These are phyloP conservation scores for Sarocladium strictum DNA, from an alignment of 2,329 filamentous ascomycete species.

Conservation along the genomic window DNA sequence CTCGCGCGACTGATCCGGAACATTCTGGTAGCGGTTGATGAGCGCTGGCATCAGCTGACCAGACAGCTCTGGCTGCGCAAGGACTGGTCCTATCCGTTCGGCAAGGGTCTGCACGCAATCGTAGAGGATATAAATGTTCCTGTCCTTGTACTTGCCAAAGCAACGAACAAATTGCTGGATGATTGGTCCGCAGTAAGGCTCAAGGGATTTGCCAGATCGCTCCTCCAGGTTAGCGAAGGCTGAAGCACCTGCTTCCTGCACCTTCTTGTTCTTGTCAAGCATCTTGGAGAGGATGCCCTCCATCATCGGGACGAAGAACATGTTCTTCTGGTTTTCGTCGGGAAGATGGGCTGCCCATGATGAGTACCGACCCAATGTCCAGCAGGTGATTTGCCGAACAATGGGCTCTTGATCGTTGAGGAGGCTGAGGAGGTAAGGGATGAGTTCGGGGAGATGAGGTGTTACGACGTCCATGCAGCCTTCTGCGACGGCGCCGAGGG, in stretches of 20 bases:
- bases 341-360: conserved; percentile 78
- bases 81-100: conserved; percentile 76
- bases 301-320: conserved; percentile 94
- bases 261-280: conserved; percentile 96
- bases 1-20: conserved; percentile 84
- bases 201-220: conserved; percentile 74
- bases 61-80: conserved; percentile 77
- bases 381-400: conserved; percentile 94
- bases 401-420: conserved; percentile 82
- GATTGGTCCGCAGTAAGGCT: conserved; percentile 84
- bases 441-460: conserved; percentile 83
- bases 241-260: conserved; percentile 92
- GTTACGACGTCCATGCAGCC: conserved; percentile 87
- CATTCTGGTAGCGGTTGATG: conserved; percentile 79
- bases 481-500: conserved; percentile 89
- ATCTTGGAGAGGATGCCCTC: conserved; percentile 90
- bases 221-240: conserved; percentile 96
- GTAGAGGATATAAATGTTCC: conserved; percentile 98
- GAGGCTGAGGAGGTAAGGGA: conserved; percentile 83
- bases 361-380: conserved; percentile 92
- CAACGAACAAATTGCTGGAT: conserved; percentile 87
- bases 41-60: conserved; percentile 87
- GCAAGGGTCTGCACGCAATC: conserved; percentile 97
- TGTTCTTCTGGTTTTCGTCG: conserved; percentile 59
- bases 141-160: conserved; percentile 94